Conservation (phyloP, 345 rosid species). For the Populus alba region DNA sequence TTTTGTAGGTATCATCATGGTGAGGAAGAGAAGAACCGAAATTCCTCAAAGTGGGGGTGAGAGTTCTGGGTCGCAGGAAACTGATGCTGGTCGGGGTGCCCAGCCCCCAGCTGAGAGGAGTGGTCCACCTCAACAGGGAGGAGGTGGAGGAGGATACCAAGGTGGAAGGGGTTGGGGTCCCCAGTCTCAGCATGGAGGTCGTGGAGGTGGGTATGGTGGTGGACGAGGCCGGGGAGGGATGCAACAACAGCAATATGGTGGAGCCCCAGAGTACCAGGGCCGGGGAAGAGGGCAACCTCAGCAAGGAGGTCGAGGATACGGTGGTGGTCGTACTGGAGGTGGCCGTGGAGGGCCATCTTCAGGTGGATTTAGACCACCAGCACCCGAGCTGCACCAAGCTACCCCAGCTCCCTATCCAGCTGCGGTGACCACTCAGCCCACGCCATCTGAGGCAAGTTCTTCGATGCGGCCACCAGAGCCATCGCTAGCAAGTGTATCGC, state of each 20-base stretch:
- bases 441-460: constrained; percentile 54
- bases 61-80: constrained; percentile 51
- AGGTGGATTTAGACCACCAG: constrained; percentile 55
- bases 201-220: constrained; percentile 47
- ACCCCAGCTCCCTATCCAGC: constrained; percentile 57
- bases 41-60: constrained; percentile 57
- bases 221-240: constrained; percentile 50
- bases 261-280: constrained; percentile 56
- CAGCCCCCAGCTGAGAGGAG: constrained; percentile 43
- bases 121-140: constrained; percentile 44
- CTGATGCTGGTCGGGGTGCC: constrained; percentile 48
- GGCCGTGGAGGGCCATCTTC: constrained; percentile 53
- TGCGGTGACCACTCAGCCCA: constrained; percentile 54
- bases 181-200: constrained; percentile 58
- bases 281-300: constrained; percentile 75
- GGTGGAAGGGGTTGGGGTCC: constrained; percentile 61
- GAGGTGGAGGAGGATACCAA: constrained; percentile 37
- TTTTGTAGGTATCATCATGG: constrained; percentile 51
- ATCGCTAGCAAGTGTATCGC: constrained; percentile 25
- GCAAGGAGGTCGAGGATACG: constrained; percentile 61
- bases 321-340: constrained; percentile 33
- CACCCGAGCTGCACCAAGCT: constrained; percentile 99
- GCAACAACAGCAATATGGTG: constrained; percentile 60
- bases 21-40: constrained; percentile 70
- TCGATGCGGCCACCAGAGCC: constrained; percentile 47